Evolutionary conservation across 371 early-diverging fungal genomes (phyloP).

Genomic region (Mucor piriformis): DNA sequence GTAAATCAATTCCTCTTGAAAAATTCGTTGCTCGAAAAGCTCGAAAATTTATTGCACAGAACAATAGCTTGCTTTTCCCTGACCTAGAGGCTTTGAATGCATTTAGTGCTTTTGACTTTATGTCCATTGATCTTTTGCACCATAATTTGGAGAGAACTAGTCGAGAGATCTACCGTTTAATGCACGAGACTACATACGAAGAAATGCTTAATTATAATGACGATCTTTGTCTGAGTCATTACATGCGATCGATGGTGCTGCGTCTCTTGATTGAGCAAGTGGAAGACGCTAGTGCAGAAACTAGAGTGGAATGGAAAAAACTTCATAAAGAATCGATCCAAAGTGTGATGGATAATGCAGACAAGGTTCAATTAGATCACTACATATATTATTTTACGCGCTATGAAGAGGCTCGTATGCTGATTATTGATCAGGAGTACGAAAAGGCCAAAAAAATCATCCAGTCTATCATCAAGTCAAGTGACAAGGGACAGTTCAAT

Average conservation of each 20-base stretch:
- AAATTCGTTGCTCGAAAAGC: conserved; percentile 80
- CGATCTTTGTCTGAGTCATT: conserved; percentile 67
- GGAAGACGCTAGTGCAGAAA: neutral
- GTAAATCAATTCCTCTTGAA: conserved; percentile 79
- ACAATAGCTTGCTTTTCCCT: conserved; percentile 61
- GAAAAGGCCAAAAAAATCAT: conserved; percentile 50
- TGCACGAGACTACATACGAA: conserved; percentile 34
- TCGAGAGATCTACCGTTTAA: conserved; percentile 31
- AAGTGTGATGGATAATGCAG: conserved; percentile 32
- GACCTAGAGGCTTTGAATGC: conserved; percentile 71
- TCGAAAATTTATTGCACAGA: conserved; percentile 67
- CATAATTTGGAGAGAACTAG: conserved; percentile 48
- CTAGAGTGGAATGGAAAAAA: conserved; percentile 8
- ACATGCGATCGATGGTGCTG: conserved; percentile 51
- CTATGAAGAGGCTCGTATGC: conserved; percentile 60
- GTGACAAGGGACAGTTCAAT: conserved; percentile 44
- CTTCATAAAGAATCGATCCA: conserved; percentile 29
- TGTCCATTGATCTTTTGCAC: conserved; percentile 49
- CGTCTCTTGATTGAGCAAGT: conserved; percentile 29
- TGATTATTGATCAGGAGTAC: conserved; percentile 45
- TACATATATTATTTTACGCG: conserved; percentile 65
- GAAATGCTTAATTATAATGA: conserved; percentile 47
- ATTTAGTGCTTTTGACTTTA: conserved; percentile 67
- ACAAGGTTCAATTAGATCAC: conserved; percentile 60
- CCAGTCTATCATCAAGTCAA: conserved; percentile 39